Evolutionary conservation across 192 early-diverging fungal genomes (phyloP).

Genomic region (Umbelopsis ramanniana): DNA sequence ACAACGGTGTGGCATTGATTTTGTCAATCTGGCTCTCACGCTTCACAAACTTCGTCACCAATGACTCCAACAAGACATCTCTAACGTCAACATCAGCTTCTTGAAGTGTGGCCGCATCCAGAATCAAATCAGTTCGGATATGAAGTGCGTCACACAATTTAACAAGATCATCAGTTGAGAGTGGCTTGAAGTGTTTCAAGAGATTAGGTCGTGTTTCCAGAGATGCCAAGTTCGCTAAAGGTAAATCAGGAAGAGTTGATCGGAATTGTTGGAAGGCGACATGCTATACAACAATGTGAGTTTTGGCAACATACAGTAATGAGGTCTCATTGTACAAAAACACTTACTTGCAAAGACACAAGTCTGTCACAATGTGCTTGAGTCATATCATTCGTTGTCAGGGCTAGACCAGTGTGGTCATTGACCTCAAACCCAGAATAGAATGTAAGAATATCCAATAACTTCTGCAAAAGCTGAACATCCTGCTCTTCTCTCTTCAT

Average conservation of each 20-base stretch:
- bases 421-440: conserved; percentile 84
- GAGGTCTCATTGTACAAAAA: background rate
- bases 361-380: conserved; percentile 65
- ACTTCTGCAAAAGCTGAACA: conserved; percentile 59
- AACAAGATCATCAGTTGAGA: conserved; percentile 50
- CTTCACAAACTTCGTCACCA: conserved; percentile 63
- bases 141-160: conserved; percentile 64
- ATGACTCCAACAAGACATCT: conserved; percentile 61
- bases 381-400: conserved; percentile 68
- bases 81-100: conserved; percentile 33
- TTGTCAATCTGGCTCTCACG: conserved; percentile 68
- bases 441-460: conserved; percentile 69
- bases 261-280: conserved; percentile 74
- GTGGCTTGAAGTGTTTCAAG: conserved; percentile 56
- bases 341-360: conserved; percentile 64
- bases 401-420: conserved; percentile 76
- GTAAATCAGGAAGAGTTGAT: conserved; percentile 71
- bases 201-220: conserved; percentile 61
- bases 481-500: conserved; percentile 39
- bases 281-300: conserved; percentile 43
- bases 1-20: conserved; percentile 72
- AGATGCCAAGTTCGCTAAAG: conserved; percentile 69
- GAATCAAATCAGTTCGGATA: conserved; percentile 58
- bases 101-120: conserved; percentile 21
- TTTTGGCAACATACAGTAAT: background rate